Evolutionary conservation across 257 asterid species (phyloP), one percentile per base, ranked within the genome.

Genomic region (Solanum piurae): DNA sequence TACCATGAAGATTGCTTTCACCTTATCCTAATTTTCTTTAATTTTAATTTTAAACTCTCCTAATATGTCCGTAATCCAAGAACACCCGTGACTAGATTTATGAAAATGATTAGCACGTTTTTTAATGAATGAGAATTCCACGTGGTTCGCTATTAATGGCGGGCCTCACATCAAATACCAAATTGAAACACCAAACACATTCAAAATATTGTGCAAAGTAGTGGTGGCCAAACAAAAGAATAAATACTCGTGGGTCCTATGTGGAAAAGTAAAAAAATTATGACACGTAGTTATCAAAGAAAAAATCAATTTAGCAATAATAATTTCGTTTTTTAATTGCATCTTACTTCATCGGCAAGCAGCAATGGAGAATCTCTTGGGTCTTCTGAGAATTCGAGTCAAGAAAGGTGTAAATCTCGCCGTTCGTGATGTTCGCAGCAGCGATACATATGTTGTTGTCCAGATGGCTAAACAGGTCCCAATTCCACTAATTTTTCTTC

Each of bases 341-440:
- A 55, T 20, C 2, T 55, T 55, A 0, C 12, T 55, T 25, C 11
- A 55, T 55, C 66, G 11, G 60, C 8, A 49, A 49, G 60, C 60
- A 49, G 60, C 25, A 83, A 91, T 93, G 95, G 95, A 96, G n/a
- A 86, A 90, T 52, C 88, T 93, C 82, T 84, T 94, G 92, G 99
- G 99, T 29, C 92, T 96, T 68, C 96, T 96, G 31, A 90, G 96
- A 86, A 89, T 96, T 62, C 90, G 96, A 37, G 86, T 96, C 12
- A 91, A 93, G 64, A 89, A 92, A 89, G 99, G 99, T 33, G 86
- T 94, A 29, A 95, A 96, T 89, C 99, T 96, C 52, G 99, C 98
- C 18, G 93, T 96, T 86, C 98, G 98, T 11, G 99, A 96, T 88
- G 96, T 95, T 86, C 89, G 92, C 6, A 94, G 95, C 89, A 96